Evolutionary conservation across 2,329 filamentous ascomycete genomes (phyloP).

Genomic region (Xylariaceae sp.): DNA sequence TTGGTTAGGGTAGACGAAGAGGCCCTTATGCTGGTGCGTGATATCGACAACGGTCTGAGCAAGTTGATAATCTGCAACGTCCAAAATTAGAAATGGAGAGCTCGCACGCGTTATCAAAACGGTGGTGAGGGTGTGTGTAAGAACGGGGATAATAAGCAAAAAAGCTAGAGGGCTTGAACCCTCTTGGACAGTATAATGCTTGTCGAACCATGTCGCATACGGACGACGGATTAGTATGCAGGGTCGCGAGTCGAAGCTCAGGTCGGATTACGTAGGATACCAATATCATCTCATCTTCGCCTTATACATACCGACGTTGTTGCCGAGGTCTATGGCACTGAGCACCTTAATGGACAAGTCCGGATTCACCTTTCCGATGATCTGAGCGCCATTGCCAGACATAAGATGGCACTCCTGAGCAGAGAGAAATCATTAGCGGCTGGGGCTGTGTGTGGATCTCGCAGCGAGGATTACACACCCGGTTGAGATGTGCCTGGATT

Average conservation of each 20-base stretch:
- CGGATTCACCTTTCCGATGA: slow-evolving; percentile 78
- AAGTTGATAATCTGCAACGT: slow-evolving; percentile 69
- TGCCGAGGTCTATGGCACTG: slow-evolving; percentile 69
- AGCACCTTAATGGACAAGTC: slow-evolving; percentile 74
- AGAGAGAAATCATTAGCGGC: too few relatives aligned
- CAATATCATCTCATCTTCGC: neutral
- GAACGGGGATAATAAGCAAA: neutral
- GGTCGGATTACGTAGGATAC: neutral
- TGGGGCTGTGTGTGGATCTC: neutral
- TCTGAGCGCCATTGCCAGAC: slow-evolving; percentile 70
- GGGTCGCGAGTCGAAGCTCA: neutral
- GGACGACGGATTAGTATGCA: neutral
- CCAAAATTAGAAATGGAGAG: slow-evolving; percentile 9
- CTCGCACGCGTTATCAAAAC: too few relatives aligned
- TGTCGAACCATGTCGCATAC: neutral
- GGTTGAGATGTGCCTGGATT: slow-evolving; percentile 73
- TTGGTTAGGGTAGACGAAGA: slow-evolving; percentile 69
- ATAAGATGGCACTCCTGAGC: slow-evolving; percentile 70
- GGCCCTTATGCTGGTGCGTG: slow-evolving; percentile 77
- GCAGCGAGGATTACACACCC: slow-evolving; percentile 53
- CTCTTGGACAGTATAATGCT: neutral
- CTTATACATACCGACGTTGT: slow-evolving; percentile 63
- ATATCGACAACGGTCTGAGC: slow-evolving; percentile 81
- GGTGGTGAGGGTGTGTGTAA: too few relatives aligned
- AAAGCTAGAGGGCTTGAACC: neutral